Evolutionary conservation across 2,329 filamentous ascomycete species (phyloP).

Genomic region (Periglandula ipomoeae): DNA sequence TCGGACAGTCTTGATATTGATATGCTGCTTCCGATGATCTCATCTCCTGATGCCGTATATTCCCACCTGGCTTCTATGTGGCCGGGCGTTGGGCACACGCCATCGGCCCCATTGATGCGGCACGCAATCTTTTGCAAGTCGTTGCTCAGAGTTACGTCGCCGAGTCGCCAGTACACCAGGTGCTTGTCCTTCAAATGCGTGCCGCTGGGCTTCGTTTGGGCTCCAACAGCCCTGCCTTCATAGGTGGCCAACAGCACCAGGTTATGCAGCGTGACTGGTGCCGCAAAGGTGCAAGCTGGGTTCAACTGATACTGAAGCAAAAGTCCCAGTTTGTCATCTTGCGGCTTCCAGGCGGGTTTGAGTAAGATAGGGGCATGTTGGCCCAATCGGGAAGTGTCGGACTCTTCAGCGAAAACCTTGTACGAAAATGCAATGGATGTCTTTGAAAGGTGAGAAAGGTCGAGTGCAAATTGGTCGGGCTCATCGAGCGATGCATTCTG

Average conservation of each 20-base stretch:
- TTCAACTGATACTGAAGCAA: conserved; percentile 81
- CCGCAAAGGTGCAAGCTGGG: conserved; percentile 45
- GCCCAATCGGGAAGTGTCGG: conserved; percentile 32
- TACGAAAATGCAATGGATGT: conserved; percentile 87
- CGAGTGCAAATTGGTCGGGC: conserved; percentile 71
- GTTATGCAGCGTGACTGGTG: conserved; percentile 50
- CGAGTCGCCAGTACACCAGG: conserved; percentile 71
- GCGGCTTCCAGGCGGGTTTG: conserved; percentile 71
- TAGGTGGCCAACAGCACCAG: conserved; percentile 65
- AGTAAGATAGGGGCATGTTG: conserved; percentile 64
- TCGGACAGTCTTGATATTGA: conserved; percentile 47
- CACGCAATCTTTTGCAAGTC: conserved; percentile 73
- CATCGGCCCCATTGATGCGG: conserved; percentile 65
- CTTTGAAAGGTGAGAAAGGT: conserved; percentile 62
- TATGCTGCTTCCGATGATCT: conserved; percentile 49
- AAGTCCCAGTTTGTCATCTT: conserved; percentile 76
- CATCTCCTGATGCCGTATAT: conserved; percentile 30
- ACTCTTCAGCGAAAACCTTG: conserved; percentile 64
- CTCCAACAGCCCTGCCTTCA: conserved; percentile 56
- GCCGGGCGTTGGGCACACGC: conserved; percentile 60
- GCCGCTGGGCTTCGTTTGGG: conserved; percentile 71
- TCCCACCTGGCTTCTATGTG: conserved; percentile 82
- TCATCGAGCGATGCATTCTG: conserved; percentile 54
- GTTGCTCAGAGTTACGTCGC: conserved; percentile 59
- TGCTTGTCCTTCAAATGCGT: conserved; percentile 70